Conservation (phyloP, 257 asterid species). For the Solanum megistacrolobum region DNA sequence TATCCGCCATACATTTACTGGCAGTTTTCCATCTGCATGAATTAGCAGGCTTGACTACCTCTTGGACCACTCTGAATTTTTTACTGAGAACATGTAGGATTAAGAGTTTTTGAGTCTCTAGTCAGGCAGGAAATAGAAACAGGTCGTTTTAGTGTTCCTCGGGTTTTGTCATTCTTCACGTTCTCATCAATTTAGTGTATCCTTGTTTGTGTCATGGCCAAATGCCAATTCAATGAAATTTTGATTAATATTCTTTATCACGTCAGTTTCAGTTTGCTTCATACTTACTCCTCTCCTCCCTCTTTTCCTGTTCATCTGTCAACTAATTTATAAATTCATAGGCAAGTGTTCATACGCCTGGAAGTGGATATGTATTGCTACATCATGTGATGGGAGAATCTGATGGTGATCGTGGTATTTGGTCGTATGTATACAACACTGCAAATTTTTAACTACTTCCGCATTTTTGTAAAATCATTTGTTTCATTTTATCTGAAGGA, state of each 20-base stretch:
- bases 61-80: background rate
- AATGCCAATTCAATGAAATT: background rate
- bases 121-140: background rate
- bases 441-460: background rate
- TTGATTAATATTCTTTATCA: background rate
- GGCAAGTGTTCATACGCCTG: slow-evolving; percentile 92
- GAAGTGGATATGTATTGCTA: slow-evolving; percentile 92
- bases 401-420: slow-evolving; percentile 86
- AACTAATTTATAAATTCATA: slow-evolving; percentile 6
- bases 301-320: background rate
- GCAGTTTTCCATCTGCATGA: background rate
- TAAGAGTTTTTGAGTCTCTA: background rate
- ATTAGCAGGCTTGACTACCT: background rate
- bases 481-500: background rate
- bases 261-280: background rate
- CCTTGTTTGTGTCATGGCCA: background rate
- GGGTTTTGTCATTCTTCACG: background rate
- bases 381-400: slow-evolving; percentile 99
- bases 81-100: background rate
- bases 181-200: background rate
- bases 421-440: slow-evolving; percentile 76
- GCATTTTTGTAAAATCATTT: background rate
- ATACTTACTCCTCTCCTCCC: background rate
- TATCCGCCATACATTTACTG: background rate
- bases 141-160: background rate